A percentile compares a stretch with the other conserved stretches of the same genome.
These are phyloP conservation scores for Fusarium coffeatum DNA, from an alignment of 2,329 filamentous ascomycete genomes.

Conservation along the genomic window DNA sequence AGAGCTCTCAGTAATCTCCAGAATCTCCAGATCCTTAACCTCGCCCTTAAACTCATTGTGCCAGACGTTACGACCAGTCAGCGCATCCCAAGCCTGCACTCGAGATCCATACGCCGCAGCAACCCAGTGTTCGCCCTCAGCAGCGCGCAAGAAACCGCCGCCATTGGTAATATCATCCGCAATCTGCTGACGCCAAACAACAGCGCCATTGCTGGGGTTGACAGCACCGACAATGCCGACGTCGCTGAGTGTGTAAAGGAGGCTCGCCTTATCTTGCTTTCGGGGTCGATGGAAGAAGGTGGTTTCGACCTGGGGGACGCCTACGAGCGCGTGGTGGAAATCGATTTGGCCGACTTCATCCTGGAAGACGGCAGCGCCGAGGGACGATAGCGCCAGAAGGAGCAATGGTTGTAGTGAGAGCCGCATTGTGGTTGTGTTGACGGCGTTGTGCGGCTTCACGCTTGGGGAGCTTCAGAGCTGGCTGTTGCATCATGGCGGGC, in stretches of 20 bases:
- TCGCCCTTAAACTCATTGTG: conserved; percentile 68
- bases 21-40: conserved; percentile 79
- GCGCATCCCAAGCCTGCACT: conserved; percentile 85
- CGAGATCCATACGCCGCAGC: conserved; percentile 76
- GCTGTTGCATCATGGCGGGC: conserved; percentile 42
- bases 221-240: conserved; percentile 85
- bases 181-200: conserved; percentile 88
- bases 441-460: conserved; percentile 43
- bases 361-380: conserved; percentile 76
- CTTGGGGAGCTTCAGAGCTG: conserved; percentile 40
- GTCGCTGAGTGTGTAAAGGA: conserved; percentile 92
- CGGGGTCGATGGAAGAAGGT: conserved; percentile 96
- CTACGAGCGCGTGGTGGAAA: conserved; percentile 91
- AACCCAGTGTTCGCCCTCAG: conserved; percentile 82
- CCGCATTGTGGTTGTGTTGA: conserved; percentile 49
- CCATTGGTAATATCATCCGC: conserved; percentile 61
- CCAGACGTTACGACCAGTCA: conserved; percentile 84
- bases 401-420: conserved; percentile 52
- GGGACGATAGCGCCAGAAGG: conserved; percentile 55
- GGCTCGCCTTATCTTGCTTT: conserved; percentile 82
- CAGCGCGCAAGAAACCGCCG: conserved; percentile 72
- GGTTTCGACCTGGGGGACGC: conserved; percentile 81
- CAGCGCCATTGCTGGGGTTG: conserved; percentile 83
- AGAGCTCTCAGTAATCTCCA: conserved; percentile 73
- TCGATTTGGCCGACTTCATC: conserved; percentile 94